A percentile compares a stretch with the other conserved stretches of the same genome.
These are phyloP conservation scores for Rhipidocladum racemiflorum DNA, from an alignment of 176 grass and related monocot species.

Conservation along the genomic window DNA sequence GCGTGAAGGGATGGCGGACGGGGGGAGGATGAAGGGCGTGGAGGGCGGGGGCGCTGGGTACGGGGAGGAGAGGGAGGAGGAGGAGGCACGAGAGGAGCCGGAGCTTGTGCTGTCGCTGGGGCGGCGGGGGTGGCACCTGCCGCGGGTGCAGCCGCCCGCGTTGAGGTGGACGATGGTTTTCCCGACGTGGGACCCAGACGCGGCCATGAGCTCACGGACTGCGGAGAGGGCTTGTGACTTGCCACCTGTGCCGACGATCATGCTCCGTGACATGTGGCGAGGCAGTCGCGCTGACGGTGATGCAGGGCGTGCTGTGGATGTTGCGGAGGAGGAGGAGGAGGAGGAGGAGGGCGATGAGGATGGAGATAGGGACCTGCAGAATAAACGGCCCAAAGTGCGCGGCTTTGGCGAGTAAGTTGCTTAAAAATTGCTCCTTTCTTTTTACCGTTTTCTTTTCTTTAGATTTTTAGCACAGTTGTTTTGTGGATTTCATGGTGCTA, in stretches of 20 bases:
- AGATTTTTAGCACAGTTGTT: background rate
- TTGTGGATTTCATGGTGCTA: slow-evolving; percentile 2
- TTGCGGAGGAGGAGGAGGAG: background rate
- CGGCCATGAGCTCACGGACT: slow-evolving; percentile 32
- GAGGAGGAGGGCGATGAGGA: slow-evolving; percentile 23
- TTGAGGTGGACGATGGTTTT: slow-evolving; percentile 24
- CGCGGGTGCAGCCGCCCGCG: background rate
- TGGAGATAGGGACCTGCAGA: slow-evolving; percentile 53
- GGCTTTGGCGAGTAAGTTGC: slow-evolving; percentile 66
- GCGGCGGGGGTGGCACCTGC: slow-evolving; percentile 38
- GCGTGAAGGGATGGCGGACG: slow-evolving; percentile 55
- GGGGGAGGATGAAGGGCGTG: slow-evolving; percentile 63
- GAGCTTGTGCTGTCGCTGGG: slow-evolving; percentile 54
- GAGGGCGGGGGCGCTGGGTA: slow-evolving; percentile 34
- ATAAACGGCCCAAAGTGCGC: slow-evolving; percentile 80
- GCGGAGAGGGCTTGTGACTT: background rate
- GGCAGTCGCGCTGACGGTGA: background rate
- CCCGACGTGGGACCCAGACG: slow-evolving; percentile 31
- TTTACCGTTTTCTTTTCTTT: slow-evolving; percentile 16
- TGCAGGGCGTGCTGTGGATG: background rate
- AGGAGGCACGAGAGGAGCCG: slow-evolving; percentile 35
- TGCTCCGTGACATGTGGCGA: slow-evolving; percentile 16
- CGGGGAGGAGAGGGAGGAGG: slow-evolving; percentile 37
- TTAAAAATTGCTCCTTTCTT: background rate
- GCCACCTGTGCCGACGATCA: background rate